phyloP scores from a whole-genome alignment of 1,284 basidiomycete species.

The Rhodotorula sp. region DNA sequence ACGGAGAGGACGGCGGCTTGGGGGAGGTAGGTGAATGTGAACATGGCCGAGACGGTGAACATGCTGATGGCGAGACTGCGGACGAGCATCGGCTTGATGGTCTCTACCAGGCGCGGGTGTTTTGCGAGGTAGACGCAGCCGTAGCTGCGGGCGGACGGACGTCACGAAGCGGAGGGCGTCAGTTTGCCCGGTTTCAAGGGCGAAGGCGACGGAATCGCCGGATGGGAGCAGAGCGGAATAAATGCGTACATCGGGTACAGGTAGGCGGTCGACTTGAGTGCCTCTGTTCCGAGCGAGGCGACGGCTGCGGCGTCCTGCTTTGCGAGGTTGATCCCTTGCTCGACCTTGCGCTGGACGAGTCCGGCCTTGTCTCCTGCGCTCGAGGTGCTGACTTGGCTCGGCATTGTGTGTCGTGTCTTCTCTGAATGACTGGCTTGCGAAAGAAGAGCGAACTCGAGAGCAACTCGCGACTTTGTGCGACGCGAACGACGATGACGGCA shows the following conservation, averaged over 20 bases:
- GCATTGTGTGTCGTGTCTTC: conserved; percentile 21
- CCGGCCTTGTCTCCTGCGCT: background rate
- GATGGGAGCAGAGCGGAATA: background rate
- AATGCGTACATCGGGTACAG: conserved; percentile 51
- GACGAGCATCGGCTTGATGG: conserved; percentile 50
- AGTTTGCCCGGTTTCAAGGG: background rate
- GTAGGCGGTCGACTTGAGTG: conserved; percentile 51
- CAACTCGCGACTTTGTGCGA: too few relatives aligned
- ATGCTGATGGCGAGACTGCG: conserved; percentile 49
- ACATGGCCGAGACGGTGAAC: conserved; percentile 55
- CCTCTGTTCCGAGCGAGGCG: conserved; percentile 46
- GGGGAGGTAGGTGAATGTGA: conserved; percentile 66
- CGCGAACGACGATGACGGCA: too few relatives aligned
- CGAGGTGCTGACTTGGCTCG: background rate
- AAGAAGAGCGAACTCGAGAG: background rate
- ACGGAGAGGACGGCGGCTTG: conserved; percentile 65
- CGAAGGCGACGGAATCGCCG: background rate
- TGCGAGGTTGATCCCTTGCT: conserved; percentile 20
- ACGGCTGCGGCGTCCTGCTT: conserved; percentile 39
- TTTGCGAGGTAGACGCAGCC: conserved; percentile 50
- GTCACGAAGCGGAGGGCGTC: background rate
- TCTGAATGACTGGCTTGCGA: too few relatives aligned
- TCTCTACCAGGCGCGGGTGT: conserved; percentile 50
- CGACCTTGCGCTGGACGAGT: conserved; percentile 24
- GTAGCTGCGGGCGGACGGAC: conserved; percentile 32